These are phyloP conservation scores for Leccinum broughii DNA, from an alignment of 768 basidiomycete genomes.

Conservation along the genomic window DNA sequence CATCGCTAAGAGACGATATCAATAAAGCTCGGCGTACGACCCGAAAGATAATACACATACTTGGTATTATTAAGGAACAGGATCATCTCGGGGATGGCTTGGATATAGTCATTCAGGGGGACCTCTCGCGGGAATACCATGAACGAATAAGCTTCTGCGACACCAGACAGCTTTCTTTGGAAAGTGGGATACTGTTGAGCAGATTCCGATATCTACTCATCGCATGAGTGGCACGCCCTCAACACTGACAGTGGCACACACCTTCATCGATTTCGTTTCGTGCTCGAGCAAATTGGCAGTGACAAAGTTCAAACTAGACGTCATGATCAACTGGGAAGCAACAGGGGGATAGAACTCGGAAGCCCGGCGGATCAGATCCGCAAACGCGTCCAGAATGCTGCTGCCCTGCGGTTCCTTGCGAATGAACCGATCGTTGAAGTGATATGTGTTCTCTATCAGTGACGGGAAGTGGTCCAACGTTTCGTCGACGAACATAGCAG, in stretches of 20 bases:
- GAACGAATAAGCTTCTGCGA: conserved; percentile 9
- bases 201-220: not conserved
- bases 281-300: not conserved
- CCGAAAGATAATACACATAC: not conserved
- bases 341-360: not conserved
- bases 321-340: not conserved
- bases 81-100: not conserved
- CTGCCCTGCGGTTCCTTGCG: not conserved
- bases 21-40: not conserved
- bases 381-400: not conserved
- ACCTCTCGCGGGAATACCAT: not conserved
- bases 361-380: not conserved
- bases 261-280: not conserved
- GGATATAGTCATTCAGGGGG: not conserved
- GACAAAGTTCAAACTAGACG: not conserved
- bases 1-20: not conserved
- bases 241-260: not conserved
- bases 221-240: not conserved
- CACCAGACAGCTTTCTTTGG: not conserved
- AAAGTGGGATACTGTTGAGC: conserved; percentile 1
- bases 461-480: not conserved
- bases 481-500: not conserved
- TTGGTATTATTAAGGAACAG: not conserved
- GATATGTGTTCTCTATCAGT: not conserved
- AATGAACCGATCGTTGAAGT: not conserved